Conservation (phyloP, 768 basidiomycete genomes). For the Sporobolomyces pararoseus region DNA sequence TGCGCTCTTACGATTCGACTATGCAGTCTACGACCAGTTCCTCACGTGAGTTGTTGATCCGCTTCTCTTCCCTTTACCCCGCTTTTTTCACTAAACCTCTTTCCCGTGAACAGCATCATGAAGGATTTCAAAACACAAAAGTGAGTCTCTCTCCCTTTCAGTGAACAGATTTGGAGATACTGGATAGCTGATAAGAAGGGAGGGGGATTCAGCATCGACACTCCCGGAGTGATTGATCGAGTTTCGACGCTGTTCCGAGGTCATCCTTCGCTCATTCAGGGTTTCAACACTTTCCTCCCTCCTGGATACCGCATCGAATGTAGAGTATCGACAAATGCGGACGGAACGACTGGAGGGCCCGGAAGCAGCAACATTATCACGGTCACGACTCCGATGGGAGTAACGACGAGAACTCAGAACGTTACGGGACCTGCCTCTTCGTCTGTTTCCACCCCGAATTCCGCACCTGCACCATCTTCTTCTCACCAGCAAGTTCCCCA, state of each 20-base stretch:
- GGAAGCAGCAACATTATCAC: conserved; percentile 46
- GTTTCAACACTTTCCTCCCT: conserved; percentile 97
- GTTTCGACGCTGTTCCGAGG: conserved; percentile 85
- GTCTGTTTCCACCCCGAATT: background rate
- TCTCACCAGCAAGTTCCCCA: background rate
- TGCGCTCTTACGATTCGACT: too few species aligned
- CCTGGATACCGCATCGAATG: conserved; percentile 86
- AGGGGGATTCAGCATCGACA: conserved; percentile 98
- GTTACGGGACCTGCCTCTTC: conserved; percentile 4
- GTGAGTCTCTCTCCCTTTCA: conserved; percentile 42
- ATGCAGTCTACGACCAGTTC: conserved; percentile 41
- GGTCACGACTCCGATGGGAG: conserved; percentile 50
- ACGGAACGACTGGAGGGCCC: background rate
- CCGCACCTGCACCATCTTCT: background rate
- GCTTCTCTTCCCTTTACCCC: conserved; percentile 58
- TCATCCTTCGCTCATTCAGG: conserved; percentile 85
- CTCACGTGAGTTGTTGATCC: conserved; percentile 18
- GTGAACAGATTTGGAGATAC: background rate
- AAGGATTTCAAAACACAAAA: conserved; percentile 96
- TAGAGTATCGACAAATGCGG: conserved; percentile 24
- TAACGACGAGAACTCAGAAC: conserved; percentile 45
- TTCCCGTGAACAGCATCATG: conserved; percentile 64
- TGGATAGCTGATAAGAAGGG: too few species aligned
- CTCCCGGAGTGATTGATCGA: conserved; percentile 91
- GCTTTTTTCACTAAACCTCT: background rate